These are phyloP conservation scores for Brasilioporus rufonigricans DNA, from an alignment of 768 basidiomycete genomes.

Conservation along the genomic window DNA sequence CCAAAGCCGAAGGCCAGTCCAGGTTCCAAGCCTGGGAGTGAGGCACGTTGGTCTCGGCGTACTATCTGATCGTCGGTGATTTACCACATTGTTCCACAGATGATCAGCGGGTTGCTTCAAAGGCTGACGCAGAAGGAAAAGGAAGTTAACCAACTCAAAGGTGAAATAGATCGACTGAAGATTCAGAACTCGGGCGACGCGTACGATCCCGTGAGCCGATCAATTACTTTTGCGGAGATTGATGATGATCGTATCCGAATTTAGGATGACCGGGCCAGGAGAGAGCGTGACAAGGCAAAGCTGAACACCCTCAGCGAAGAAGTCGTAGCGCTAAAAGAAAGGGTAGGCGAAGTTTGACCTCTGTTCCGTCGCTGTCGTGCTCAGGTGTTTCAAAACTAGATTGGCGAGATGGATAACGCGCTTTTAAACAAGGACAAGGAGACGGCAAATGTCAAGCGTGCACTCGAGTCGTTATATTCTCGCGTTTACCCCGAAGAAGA, in stretches of 20 bases:
- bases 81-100: slow-evolving; percentile 33
- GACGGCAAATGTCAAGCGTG: slow-evolving; percentile 71
- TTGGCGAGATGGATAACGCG: slow-evolving; percentile 47
- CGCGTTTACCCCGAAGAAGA: slow-evolving; percentile 62
- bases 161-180: slow-evolving; percentile 64
- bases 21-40: slow-evolving; percentile 50
- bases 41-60: slow-evolving; percentile 39
- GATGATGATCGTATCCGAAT: not conserved
- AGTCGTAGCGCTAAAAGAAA: slow-evolving; percentile 64
- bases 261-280: slow-evolving; percentile 71
- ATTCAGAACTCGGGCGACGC: slow-evolving; percentile 54
- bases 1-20: slow-evolving; percentile 35
- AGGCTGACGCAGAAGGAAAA: slow-evolving; percentile 84
- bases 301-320: slow-evolving; percentile 75
- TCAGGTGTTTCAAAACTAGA: slow-evolving; percentile 36
- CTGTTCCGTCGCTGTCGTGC: not conserved
- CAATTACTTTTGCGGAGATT: not conserved
- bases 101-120: slow-evolving; percentile 72
- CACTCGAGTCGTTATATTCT: slow-evolving; percentile 84
- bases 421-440: slow-evolving; percentile 67
- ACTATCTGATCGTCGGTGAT: not conserved
- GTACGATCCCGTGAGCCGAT: slow-evolving; percentile 55
- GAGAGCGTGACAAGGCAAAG: slow-evolving; percentile 72
- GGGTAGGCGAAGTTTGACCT: slow-evolving; percentile 41
- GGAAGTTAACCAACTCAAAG: slow-evolving; percentile 70